phyloP scores from a whole-genome alignment of 2,329 filamentous ascomycete species.

The Fusarium zealandicum region DNA sequence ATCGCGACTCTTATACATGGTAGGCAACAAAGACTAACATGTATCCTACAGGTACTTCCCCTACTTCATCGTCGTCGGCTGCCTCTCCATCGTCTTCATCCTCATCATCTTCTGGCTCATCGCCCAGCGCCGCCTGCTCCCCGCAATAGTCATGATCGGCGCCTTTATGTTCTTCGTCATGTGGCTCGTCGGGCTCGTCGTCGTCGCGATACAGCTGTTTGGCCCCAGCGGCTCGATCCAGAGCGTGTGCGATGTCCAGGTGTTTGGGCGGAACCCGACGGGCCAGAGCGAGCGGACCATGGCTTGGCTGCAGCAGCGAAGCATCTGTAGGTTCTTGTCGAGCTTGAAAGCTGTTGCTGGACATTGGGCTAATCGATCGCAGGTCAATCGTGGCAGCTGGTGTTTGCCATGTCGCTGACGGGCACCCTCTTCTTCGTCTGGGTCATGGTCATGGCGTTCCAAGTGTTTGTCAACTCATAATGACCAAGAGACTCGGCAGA shows the following conservation, averaged over 20 bases:
- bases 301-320: slow-evolving; percentile 69
- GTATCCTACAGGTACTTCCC: slow-evolving; percentile 66
- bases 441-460: slow-evolving; percentile 73
- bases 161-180: slow-evolving; percentile 71
- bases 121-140: slow-evolving; percentile 65
- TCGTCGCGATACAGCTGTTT: slow-evolving; percentile 69
- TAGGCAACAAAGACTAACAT: background rate
- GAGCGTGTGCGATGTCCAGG: slow-evolving; percentile 64
- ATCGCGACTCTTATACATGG: fast-evolving
- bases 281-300: slow-evolving; percentile 63
- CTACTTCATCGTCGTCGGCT: slow-evolving; percentile 66
- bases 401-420: slow-evolving; percentile 68
- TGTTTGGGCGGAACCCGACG: slow-evolving; percentile 58
- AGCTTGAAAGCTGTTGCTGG: no score
- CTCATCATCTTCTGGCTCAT: slow-evolving; percentile 69
- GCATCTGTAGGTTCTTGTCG: slow-evolving; percentile 61
- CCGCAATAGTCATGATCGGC: slow-evolving; percentile 68
- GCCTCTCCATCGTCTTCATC: slow-evolving; percentile 72
- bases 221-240: slow-evolving; percentile 66
- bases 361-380: slow-evolving; percentile 25
- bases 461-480: slow-evolving; percentile 62
- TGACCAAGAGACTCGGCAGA: background rate
- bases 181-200: slow-evolving; percentile 71
- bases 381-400: slow-evolving; percentile 70
- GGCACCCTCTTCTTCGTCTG: slow-evolving; percentile 68